Percentiles rank a stretch among this genome's conserved stretches.
Conservation (phyloP, 805 yeast genomes). For the Helenozyma baotianmanensis region DNA sequence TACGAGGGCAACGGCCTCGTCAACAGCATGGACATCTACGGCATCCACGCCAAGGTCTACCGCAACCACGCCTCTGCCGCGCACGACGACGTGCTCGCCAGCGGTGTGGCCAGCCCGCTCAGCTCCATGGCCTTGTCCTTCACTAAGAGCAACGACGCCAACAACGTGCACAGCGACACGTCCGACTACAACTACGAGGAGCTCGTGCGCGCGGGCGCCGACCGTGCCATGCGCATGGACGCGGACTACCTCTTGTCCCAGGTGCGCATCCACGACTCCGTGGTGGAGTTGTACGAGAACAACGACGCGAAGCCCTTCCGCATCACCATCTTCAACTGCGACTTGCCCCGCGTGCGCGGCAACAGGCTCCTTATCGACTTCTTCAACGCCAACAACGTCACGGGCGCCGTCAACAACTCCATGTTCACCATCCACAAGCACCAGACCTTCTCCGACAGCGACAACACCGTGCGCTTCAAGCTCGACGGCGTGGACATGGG, state of each 20-base stretch:
- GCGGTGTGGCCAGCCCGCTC: slow-evolving; percentile 34
- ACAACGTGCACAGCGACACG: slow-evolving; percentile 30
- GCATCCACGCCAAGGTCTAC: slow-evolving; percentile 39
- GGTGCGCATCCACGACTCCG: slow-evolving; percentile 50
- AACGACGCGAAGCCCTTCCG: slow-evolving; percentile 30
- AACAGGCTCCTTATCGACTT: slow-evolving; percentile 60
- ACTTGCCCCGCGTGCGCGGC: slow-evolving; percentile 55
- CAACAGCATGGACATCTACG: slow-evolving; percentile 44
- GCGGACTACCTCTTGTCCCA: slow-evolving; percentile 29
- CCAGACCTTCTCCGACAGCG: slow-evolving; percentile 43
- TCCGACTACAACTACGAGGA: slow-evolving; percentile 20
- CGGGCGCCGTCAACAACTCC: slow-evolving; percentile 72
- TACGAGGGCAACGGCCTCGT: slow-evolving; percentile 51
- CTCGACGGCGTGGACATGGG: slow-evolving; percentile 40
- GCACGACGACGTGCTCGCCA: slow-evolving; percentile 4
- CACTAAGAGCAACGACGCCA: slow-evolving; percentile 24
- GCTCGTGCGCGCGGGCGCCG: slow-evolving; percentile 4
- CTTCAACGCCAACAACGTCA: slow-evolving; percentile 63
- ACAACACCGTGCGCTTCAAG: slow-evolving; percentile 32
- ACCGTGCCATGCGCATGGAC: slow-evolving; percentile 18
- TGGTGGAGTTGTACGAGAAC: slow-evolving; percentile 34
- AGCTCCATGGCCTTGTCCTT: slow-evolving; percentile 16
- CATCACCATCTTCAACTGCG: slow-evolving; percentile 61
- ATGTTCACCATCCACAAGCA: slow-evolving; percentile 74
- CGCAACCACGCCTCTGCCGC: slow-evolving; percentile 6